Percentiles rank a stretch among this genome's conserved stretches.
These are phyloP conservation scores for Annulohypoxylon moriforme DNA, from an alignment of 495 filamentous ascomycete species.

Conservation along the genomic window DNA sequence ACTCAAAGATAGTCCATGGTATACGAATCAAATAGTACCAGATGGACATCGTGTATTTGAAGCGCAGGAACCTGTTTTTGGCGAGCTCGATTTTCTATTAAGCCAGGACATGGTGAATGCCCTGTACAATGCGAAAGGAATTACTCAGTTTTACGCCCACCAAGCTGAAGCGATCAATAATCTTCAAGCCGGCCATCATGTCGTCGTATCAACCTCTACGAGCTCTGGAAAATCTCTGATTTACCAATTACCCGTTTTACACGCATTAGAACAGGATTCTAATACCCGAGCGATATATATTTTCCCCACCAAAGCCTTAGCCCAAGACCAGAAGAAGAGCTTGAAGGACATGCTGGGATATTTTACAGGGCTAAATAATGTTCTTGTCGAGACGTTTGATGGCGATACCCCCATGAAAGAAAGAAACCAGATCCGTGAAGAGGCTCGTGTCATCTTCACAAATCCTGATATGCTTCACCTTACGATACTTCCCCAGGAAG, in stretches of 20 bases:
- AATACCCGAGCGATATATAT: constrained; percentile 94
- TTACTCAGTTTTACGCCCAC: constrained; percentile 90
- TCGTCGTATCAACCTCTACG: constrained; percentile 94
- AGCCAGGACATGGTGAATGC: constrained; percentile 95
- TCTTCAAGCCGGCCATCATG: constrained; percentile 82
- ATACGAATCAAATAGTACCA: constrained; percentile 91
- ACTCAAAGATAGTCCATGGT: constrained; percentile 85
- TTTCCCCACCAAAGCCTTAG: constrained; percentile 96
- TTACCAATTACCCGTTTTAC: constrained; percentile 93
- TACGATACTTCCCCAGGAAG: constrained; percentile 92
- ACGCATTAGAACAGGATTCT: constrained; percentile 82
- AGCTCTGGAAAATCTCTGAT: constrained; percentile 97
- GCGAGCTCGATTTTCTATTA: constrained; percentile 85
- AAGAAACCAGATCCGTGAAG: constrained; percentile 82
- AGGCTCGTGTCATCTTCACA: constrained; percentile 94
- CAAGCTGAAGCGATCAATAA: constrained; percentile 96
- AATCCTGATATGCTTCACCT: constrained; percentile 99
- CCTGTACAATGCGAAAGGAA: constrained; percentile 87
- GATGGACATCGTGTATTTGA: constrained; percentile 95
- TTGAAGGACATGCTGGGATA: constrained; percentile 84
- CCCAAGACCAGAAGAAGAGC: constrained; percentile 93
- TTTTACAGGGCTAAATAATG: constrained; percentile 78
- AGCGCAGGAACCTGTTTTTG: constrained; percentile 82
- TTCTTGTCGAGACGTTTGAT: constrained; percentile 92
- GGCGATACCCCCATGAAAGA: constrained; percentile 90